phyloP scores from a whole-genome alignment of 75 land plant genomes.

The Ceratopteris richardii region DNA sequence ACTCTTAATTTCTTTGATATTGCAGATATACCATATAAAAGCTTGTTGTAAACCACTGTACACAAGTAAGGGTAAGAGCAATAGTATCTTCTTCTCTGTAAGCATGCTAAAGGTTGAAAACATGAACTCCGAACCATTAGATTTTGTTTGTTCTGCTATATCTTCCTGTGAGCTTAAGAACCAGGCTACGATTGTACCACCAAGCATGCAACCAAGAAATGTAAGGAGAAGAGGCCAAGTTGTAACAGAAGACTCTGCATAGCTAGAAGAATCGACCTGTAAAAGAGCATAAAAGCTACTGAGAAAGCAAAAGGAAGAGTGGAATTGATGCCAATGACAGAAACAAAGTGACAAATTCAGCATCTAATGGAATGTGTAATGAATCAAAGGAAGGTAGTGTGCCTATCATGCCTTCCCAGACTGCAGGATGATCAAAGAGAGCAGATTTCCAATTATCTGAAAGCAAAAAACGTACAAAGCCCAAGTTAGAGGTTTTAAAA shows the following conservation, averaged over 20 bases:
- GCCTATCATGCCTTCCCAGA: conserved; percentile 40
- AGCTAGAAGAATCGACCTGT: background rate
- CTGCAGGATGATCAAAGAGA: conserved; percentile 48
- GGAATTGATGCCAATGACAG: background rate
- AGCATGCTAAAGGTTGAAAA: conserved; percentile 27
- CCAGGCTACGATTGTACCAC: conserved; percentile 66
- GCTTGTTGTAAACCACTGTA: conserved; percentile 69
- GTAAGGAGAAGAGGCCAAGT: conserved; percentile 7
- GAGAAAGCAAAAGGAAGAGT: background rate
- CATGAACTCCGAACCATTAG: background rate
- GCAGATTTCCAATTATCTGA: conserved; percentile 78
- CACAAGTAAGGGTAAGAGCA: conserved; percentile 71
- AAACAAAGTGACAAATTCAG: background rate
- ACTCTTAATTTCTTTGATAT: background rate
- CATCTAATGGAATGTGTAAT: too few species aligned
- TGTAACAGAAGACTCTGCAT: background rate
- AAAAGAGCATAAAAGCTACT: background rate
- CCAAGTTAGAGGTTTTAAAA: too few species aligned
- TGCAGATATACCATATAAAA: conserved; percentile 35
- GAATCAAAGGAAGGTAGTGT: background rate
- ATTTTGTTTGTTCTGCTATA: conserved; percentile 9
- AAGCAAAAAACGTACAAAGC: conserved; percentile 3
- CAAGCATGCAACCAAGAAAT: conserved; percentile 59
- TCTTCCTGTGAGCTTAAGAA: conserved; percentile 42
- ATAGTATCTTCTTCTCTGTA: conserved; percentile 46